Evolutionary conservation across 73 alveolate genomes (phyloP), one percentile per base, ranked within the genome.

Genomic region (Tetrahymena thermophila): DNA sequence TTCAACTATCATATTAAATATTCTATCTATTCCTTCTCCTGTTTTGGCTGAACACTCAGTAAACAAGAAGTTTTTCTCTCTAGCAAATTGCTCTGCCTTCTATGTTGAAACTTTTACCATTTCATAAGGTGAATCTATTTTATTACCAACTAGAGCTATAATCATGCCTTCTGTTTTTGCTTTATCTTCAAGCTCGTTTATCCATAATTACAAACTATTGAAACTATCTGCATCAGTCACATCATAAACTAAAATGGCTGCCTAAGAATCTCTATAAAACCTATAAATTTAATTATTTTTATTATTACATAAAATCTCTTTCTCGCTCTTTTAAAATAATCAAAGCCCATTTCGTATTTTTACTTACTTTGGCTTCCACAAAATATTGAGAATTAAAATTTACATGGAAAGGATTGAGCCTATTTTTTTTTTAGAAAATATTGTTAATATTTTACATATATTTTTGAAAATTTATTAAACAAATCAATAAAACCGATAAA

Each of bases 101-200:
- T 85, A 42, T 23, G 43, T 89, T 42, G 85, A n/a, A 16, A 93
- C 94, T 44, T 96, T 94, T 37, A 84, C 58, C 94, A 94, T 95
- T 56, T 94, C 96, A 85, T 96, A 44, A 21, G 93, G 93, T 34
- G 94, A 84, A 93, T 96, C 97, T 50, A 94, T 93, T 96, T 96
- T 96, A 94, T 96, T 96, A n/a, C 97, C 97, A 94, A 94, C 96
- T 84, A 96, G 84, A 35, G 71, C 93, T 50, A 96, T 57, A 43
- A 71, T 58, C 85, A 94, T 85, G 42, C 94, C 94, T 31, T 85
- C 89, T 34, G 84, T 95, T 35, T 95, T 95, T 37, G 85, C 96
- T 42, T 95, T 95, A 25, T 44, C 96, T 44, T 93, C 89, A 93
- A 95, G 94, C 55, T 95, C 97, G 31, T 93, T 95, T 28, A 95